A percentile compares a stretch with the other conserved stretches of the same genome.
phyloP scores from a whole-genome alignment of 139 green algal species.

The Picochlorum sp. region DNA sequence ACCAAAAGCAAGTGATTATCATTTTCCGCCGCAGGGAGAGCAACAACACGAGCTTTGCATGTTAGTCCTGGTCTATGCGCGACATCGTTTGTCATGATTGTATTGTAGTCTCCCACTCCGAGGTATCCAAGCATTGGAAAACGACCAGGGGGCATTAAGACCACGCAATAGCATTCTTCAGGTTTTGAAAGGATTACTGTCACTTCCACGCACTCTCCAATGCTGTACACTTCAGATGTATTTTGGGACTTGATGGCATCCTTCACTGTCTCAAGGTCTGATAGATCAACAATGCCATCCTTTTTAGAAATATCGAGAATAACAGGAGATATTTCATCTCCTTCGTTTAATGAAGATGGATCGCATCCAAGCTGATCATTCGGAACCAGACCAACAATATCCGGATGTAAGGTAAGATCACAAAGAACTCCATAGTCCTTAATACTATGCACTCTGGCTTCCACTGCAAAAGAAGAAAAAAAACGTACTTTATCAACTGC shows the following conservation, averaged over 20 bases:
- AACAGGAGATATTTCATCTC: slow-evolving; percentile 3
- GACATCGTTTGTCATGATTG: no score
- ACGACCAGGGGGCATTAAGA: slow-evolving; percentile 30
- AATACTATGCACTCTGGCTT: slow-evolving; percentile 38
- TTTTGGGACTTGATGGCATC: background rate
- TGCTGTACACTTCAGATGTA: background rate
- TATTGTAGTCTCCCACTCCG: background rate
- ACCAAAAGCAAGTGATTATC: background rate
- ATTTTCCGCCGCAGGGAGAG: background rate
- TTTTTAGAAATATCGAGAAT: slow-evolving; percentile 62
- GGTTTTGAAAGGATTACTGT: slow-evolving; percentile 50
- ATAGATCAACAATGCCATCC: slow-evolving; percentile 67
- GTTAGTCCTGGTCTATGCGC: no score
- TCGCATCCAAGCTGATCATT: slow-evolving; percentile 10
- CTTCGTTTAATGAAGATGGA: background rate
- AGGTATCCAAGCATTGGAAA: slow-evolving; percentile 42
- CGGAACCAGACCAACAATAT: slow-evolving; percentile 41
- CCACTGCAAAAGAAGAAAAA: slow-evolving; percentile 1
- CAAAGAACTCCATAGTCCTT: slow-evolving; percentile 60
- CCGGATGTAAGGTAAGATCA: slow-evolving; percentile 50
- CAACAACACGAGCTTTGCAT: background rate
- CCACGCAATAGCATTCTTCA: slow-evolving; percentile 41
- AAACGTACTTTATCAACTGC: no score
- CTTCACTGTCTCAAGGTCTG: slow-evolving; percentile 7
- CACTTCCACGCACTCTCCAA: slow-evolving; percentile 17